Percentiles rank a stretch among this genome's conserved stretches.
Evolutionary conservation across 176 grass and related monocot species (phyloP).

Genomic region (Urochloa ruziziensis): DNA sequence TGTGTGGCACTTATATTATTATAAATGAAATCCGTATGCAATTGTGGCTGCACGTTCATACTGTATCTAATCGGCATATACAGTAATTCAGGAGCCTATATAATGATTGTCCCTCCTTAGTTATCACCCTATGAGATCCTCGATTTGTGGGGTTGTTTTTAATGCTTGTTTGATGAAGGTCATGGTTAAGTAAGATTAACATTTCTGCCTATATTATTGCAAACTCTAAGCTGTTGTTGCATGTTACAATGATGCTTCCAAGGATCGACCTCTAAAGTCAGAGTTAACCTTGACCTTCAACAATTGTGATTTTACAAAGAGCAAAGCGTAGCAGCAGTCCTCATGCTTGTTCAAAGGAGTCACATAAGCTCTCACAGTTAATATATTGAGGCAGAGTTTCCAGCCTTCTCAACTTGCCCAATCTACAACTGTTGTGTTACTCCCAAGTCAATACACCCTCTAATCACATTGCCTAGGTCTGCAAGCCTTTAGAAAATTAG

Average conservation of each 20-base stretch:
- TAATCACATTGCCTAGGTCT: not conserved
- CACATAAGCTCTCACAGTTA: not conserved
- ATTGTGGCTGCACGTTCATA: too few species aligned
- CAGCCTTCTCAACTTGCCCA: not conserved
- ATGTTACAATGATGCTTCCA: conserved; percentile 1
- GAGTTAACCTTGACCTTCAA: not conserved
- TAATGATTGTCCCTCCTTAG: not conserved
- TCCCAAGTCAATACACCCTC: not conserved
- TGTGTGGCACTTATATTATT: too few species aligned
- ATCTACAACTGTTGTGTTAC: not conserved
- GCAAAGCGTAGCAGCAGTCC: not conserved
- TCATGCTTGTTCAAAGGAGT: not conserved
- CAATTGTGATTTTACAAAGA: not conserved
- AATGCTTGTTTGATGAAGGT: too few species aligned
- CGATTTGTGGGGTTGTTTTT: too few species aligned
- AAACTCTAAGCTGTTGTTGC: not conserved
- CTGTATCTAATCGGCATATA: not conserved
- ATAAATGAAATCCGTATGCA: too few species aligned
- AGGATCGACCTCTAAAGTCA: not conserved
- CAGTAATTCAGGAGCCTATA: not conserved
- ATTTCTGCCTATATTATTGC: not conserved
- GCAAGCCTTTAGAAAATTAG: too few species aligned
- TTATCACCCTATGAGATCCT: too few species aligned
- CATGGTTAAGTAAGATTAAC: too few species aligned
- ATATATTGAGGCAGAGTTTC: not conserved